Percentiles rank a stretch among this genome's conserved stretches.
Conservation (phyloP, 2,329 filamentous ascomycete species). For the Penicillium glabrum region DNA sequence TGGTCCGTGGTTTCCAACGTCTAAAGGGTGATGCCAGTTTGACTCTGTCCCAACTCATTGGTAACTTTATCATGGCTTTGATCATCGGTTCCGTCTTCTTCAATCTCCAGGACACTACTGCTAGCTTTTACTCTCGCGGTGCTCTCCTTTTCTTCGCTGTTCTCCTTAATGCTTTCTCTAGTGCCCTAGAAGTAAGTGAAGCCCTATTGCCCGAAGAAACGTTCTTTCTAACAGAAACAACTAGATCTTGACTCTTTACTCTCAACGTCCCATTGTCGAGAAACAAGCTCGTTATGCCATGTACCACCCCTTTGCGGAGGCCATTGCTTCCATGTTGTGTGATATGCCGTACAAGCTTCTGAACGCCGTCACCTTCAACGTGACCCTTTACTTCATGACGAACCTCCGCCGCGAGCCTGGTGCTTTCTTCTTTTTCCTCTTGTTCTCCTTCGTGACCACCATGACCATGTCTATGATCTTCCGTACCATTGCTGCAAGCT, state of each 20-base stretch:
- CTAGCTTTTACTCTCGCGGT: conserved; percentile 75
- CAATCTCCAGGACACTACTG: conserved; percentile 65
- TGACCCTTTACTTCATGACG: conserved; percentile 83
- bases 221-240: neutral
- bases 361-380: conserved; percentile 75
- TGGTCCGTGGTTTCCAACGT: conserved; percentile 77
- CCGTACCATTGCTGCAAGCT: conserved; percentile 72
- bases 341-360: conserved; percentile 72
- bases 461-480: conserved; percentile 84
- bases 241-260: conserved; percentile 23
- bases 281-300: conserved; percentile 29
- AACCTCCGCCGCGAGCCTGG: conserved; percentile 72
- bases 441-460: conserved; percentile 72
- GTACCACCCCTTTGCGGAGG: conserved; percentile 25
- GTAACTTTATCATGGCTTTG: conserved; percentile 73
- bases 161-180: conserved; percentile 80
- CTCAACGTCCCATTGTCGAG: conserved; percentile 22
- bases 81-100: conserved; percentile 81
- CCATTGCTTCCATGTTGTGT: conserved; percentile 18
- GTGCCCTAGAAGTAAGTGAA: conserved; percentile 64
- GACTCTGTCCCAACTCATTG: conserved; percentile 63
- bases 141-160: conserved; percentile 85
- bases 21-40: conserved; percentile 74
- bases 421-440: conserved; percentile 80
- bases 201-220: neutral